Evolutionary conservation across 768 basidiomycete species (phyloP).

Genomic region (Leccinum uliginosum): DNA sequence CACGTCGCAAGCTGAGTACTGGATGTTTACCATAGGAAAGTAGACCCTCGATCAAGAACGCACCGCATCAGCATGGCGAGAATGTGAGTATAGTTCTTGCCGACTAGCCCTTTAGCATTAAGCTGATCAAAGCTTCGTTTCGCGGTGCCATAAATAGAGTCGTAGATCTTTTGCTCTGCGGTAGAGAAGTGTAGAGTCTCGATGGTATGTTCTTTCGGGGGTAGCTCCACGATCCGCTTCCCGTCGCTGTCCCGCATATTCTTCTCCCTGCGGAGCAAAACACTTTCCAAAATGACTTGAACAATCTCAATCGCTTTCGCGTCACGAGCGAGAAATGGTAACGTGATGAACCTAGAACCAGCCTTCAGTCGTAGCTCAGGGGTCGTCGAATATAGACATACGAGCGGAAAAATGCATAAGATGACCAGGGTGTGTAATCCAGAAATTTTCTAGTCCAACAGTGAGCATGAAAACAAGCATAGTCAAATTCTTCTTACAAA

Average conservation of each 20-base stretch:
- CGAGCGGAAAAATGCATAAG: conserved; percentile 87
- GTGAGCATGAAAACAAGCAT: conserved; percentile 36
- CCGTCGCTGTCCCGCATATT: conserved; percentile 86
- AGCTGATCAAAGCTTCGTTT: conserved; percentile 79
- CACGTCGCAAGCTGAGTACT: conserved; percentile 69
- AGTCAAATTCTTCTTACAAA: conserved; percentile 45
- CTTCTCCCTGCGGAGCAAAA: conserved; percentile 88
- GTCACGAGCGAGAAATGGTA: conserved; percentile 89
- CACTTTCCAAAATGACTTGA: conserved; percentile 87
- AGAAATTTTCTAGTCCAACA: conserved; percentile 61
- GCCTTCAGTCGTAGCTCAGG: neutral
- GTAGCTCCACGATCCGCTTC: conserved; percentile 82
- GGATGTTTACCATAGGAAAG: conserved; percentile 4
- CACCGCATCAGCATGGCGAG: conserved; percentile 94
- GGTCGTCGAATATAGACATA: conserved; percentile 30
- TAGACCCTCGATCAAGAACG: conserved; percentile 15
- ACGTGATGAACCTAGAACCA: conserved; percentile 69
- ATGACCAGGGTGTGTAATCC: conserved; percentile 76
- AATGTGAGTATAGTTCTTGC: conserved; percentile 82
- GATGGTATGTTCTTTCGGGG: conserved; percentile 73
- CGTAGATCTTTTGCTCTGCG: conserved; percentile 83
- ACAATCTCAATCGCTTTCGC: conserved; percentile 93
- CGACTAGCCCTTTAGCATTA: conserved; percentile 71
- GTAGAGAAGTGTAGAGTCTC: conserved; percentile 78
- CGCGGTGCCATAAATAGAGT: conserved; percentile 75